Base-by-base conservation (phyloP, 179 eudicot genomes). In the Silene vulgaris region DNA sequence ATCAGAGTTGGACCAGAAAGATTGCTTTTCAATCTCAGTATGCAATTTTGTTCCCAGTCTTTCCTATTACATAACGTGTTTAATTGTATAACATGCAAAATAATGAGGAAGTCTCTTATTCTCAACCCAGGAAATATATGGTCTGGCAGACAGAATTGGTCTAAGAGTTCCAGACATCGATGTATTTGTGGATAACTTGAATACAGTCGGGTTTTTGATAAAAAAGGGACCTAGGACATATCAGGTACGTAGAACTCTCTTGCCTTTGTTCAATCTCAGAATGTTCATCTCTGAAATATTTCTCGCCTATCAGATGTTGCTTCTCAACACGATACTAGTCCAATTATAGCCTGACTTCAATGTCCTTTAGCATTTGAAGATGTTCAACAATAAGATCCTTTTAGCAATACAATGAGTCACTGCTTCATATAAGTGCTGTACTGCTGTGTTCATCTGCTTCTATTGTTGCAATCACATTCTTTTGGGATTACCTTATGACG, bases 141-240 rank as follows among this genome's bases (percentile, higher is more conserved):
- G 93, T 85, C 83, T 95, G 87, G 99, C 99, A 16, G 99, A 95
- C 78, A 88, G 87, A 77, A 96, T 96, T 82, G 86, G 89, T 69
- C 84, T 96, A 57, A 86, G 87, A 84, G 99, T 96, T 84, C 91
- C 99, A 21, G 96, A 96, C 80, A 83, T 96, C 4, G 99, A 96
- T 82, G 81, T 82, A 70, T 85, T 96, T 74, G 87, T 92, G 68
- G 97, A 96, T 32, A 90, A 87, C 77, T 73, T 96, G 69, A 96
- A 96, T 79, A 88, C 79, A 59, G 84, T 75, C 32, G 96, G 97
- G 63, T 90, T 77, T 85, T 88, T 96, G 16, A 73, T 96, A 5
- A 96, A 96, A 86, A 96, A 96, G 82, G 99, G 99, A 63, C 93
- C 97, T 19, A 88, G 85, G 80, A 90, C 87, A 63, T 92, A 90